Evolutionary conservation across 805 yeast genomes (phyloP), one percentile per base, ranked within the genome.

Genomic region (Candida nemodendra): DNA sequence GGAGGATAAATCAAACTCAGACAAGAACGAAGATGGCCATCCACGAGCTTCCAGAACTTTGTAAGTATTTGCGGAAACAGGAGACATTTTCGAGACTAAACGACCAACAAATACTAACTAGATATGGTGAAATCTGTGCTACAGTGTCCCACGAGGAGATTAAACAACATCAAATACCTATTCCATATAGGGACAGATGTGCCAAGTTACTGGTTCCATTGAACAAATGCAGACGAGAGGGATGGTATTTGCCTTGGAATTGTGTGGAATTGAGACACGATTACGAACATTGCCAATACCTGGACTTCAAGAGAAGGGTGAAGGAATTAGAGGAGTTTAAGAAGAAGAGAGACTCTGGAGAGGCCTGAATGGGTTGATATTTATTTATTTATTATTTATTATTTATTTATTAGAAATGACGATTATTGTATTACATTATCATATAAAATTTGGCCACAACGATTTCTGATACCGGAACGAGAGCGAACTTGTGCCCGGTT

Each of bases 211-310:
- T 78, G 45, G 71, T 80, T 18, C 84, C 84, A 13, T 62, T 79
- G 40, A 77, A 77, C 60, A 73, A 74, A 51, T 79, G 86, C 56
- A 74, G 85, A 40, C 64, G 66, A 35, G 81, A 79, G 50, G 71
- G 73, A 9, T 62, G 66, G 55, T 79, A 65, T 51, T 48, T 79
- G 59, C 86, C 86, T 21, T 79, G 84, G 84, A 78, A 76, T 51
- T 86, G 95, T 53, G 70, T 74, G 41, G 82, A 82, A 47, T 87
- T 82, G 65, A 78, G 88, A 59, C 95, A 87, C 52, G 79, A 56
- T 28, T 87, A 89, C 71, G 95, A 86, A 62, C 84, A 84, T 58
- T 86, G 95, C 62, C 84, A 86, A 64, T 83, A 83, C 60, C 62
- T 80, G 61, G 95, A 87, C 59, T 85, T 82, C 68, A 74, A 79